These are phyloP conservation scores for Aspergillus aculeatus DNA, from an alignment of 2,329 filamentous ascomycete genomes.

Conservation along the genomic window DNA sequence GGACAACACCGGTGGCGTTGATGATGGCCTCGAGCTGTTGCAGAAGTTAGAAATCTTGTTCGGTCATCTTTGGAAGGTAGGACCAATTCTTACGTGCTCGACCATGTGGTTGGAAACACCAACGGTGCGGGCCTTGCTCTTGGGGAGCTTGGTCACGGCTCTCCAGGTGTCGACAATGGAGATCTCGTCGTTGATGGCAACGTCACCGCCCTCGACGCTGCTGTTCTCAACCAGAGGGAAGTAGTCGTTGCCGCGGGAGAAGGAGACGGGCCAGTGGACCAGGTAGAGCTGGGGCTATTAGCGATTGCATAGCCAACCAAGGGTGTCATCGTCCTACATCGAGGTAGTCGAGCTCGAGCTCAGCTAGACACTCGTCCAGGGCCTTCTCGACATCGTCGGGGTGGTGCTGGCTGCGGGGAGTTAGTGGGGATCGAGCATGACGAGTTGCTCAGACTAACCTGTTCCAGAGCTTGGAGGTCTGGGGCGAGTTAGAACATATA, in stretches of 20 bases:
- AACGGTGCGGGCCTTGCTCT: slow-evolving; percentile 42
- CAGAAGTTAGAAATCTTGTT: neutral
- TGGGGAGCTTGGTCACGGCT: slow-evolving; percentile 46
- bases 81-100: slow-evolving; percentile 30
- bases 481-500: slow-evolving; percentile 6
- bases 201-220: slow-evolving; percentile 37
- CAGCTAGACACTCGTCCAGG: slow-evolving; percentile 51
- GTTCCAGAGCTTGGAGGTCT: slow-evolving; percentile 64
- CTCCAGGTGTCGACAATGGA: slow-evolving; percentile 46
- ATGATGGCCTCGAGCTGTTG: slow-evolving; percentile 54
- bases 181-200: slow-evolving; percentile 46
- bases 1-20: slow-evolving; percentile 56
- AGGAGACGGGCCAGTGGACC: slow-evolving; percentile 49
- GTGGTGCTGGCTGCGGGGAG: slow-evolving; percentile 40
- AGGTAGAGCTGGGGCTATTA: slow-evolving; percentile 35
- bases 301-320: neutral
- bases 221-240: slow-evolving; percentile 48
- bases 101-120: slow-evolving; percentile 46
- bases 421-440: neutral
- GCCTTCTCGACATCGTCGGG: slow-evolving; percentile 52
- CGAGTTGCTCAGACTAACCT: neutral
- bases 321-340: slow-evolving; percentile 47
- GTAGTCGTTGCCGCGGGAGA: slow-evolving; percentile 40
- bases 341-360: slow-evolving; percentile 55
- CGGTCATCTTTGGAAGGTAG: neutral